Evolutionary conservation across 495 filamentous ascomycete genomes (phyloP), one percentile per base, ranked within the genome.

Genomic region (Tuber magnatum): DNA sequence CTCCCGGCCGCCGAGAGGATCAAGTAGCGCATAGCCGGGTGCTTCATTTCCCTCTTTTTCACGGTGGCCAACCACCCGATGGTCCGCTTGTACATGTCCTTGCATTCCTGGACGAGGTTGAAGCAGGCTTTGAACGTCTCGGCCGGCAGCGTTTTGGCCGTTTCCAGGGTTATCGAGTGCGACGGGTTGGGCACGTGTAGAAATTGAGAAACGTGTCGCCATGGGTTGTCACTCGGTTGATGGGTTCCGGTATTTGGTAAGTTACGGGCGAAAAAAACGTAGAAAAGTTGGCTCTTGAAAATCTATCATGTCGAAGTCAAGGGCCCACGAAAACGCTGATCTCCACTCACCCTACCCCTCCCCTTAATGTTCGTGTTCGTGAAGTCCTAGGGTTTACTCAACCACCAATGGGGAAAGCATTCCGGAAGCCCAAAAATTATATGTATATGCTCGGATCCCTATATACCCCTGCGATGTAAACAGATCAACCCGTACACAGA

Each of bases 11-110:
- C 65, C 20, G 84, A 83, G 61, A 88, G 41, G 72, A 88, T 80
- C 32, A 88, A 73, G 75, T 86, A 88, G 69, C 86, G 85, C 85
- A 89, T 85, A 73, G 88, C 88, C 3, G 84, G 85, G 24, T 91
- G 80, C 56, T 78, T 82, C 91, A 92, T 92, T 83, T 92, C 91
- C 76, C 85, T 85, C 39, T 79, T 81, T 83, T 92, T 92, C 43
- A 85, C 85, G 3, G 77, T 68, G 0, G 88, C 84, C 2, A 87
- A 87, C 91, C 91, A 92, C 32, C 90, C 89, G 6, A 79, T 77
- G 0, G 88, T 90, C 9, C 81, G 75, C 41, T 84, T 83, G 80
- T 92, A 92, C 76, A 72, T 79, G 24, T 42, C 68, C 38, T 32
- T 90, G 0, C 90, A 91, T 12, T 76, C 75, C 70, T 86, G 84